phyloP scores from a whole-genome alignment of 1,284 basidiomycete genomes.

The Crucibulum parvulum region DNA sequence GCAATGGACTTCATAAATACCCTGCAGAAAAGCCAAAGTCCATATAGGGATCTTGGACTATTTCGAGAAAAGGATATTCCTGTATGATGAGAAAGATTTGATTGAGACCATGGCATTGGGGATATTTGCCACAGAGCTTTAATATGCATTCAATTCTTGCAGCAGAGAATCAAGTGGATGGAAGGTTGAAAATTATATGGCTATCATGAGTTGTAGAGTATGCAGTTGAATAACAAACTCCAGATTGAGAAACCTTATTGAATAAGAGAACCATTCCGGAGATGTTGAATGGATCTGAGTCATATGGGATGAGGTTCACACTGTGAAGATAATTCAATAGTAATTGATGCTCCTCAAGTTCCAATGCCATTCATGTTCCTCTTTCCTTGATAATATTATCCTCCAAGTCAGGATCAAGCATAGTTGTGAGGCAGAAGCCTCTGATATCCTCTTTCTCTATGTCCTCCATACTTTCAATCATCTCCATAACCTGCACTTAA shows the following conservation, averaged over 20 bases:
- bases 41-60: slow-evolving; percentile 11
- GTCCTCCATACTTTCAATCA: slow-evolving; percentile 15
- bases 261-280: too few relatives aligned
- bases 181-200: too few relatives aligned
- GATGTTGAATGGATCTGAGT: too few relatives aligned
- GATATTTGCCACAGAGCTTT: slow-evolving; percentile 5
- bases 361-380: neutral
- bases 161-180: neutral
- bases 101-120: neutral
- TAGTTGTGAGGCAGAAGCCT: slow-evolving; percentile 19
- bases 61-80: slow-evolving; percentile 4
- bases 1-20: slow-evolving; percentile 9
- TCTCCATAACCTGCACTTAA: slow-evolving; percentile 13
- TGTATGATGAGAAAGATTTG: slow-evolving; percentile 5
- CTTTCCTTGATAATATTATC: slow-evolving; percentile 4
- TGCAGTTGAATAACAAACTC: too few relatives aligned
- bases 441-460: slow-evolving; percentile 19
- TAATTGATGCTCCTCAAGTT: neutral
- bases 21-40: slow-evolving; percentile 13
- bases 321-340: too few relatives aligned
- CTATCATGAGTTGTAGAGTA: too few relatives aligned
- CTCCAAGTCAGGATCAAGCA: slow-evolving; percentile 18
- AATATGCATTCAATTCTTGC: neutral
- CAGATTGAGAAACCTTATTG: too few relatives aligned
- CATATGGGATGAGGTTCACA: too few relatives aligned